Base-by-base conservation (phyloP, 139 green algal genomes). In the Coelastrella sp. region DNA sequence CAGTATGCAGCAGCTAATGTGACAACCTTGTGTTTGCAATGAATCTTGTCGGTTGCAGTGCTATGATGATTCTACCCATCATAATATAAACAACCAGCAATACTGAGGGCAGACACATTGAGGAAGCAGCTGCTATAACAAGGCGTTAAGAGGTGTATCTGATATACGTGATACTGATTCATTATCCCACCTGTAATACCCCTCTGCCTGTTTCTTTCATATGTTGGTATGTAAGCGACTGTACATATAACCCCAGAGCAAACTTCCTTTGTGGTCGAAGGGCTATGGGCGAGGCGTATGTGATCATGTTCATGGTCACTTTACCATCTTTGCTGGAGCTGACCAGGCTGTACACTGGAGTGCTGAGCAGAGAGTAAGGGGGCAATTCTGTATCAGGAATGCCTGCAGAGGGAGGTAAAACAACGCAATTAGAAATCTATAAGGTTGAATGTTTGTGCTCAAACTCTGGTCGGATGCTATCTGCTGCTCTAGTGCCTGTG, bases 221-320 rank as follows among this genome's bases (percentile, higher is more conserved):
- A 19, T 85, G 59, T 23, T 67, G 79, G 60, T 74, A 85, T 35
- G 63, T 67, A 11, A 85, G 23, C 15, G 79, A 76, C 27, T 45
- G 60, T 21, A 76, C 41, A 48, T 85, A 85, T 30, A 85, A 45
- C 3, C 79, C 79, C 19, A 85, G 27, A 19, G 62, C 79, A 43
- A 77, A 85, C 79, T 85, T 85, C 62, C 79, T 62, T 41, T 63
- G 40, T 27, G 79, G 79, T 48, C 45, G 27, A 11, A 85, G 21
- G 9, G 79, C 79, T 17, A 85, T 85, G 1, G 79, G 79, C 40
- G 79, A 85, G 3, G 79, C 79, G n/a, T 85, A 85, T 3, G 79
- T 85, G 1, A 85, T 45, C 30, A 85, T 77, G 79, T 85, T 85
- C 53, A 85, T 57, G 1, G 79, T 85, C 0, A 19, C 34, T 41